Conservation (phyloP, 2,329 filamentous ascomycete genomes). For the Shiraia sp. region DNA sequence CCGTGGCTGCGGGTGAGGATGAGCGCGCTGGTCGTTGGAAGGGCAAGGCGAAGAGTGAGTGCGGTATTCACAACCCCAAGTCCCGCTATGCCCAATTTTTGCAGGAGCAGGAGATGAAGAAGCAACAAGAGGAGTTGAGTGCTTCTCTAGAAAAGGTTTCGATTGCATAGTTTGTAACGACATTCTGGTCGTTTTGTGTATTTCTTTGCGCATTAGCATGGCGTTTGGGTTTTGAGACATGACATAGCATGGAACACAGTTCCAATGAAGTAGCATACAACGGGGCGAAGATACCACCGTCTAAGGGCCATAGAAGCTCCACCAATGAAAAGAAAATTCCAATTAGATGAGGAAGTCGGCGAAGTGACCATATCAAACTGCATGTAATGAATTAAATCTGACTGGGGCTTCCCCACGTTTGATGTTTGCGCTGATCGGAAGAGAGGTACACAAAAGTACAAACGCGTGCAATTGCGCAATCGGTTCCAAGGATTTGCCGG, state of each 20-base stretch:
- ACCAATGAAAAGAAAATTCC: constrained; percentile 5
- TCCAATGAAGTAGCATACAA: constrained; percentile 12
- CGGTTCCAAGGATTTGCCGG: constrained; percentile 39
- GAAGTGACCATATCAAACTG: constrained; percentile 1
- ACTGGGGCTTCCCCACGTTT: constrained; percentile 13
- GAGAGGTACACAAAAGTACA: constrained; percentile 3
- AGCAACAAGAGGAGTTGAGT: constrained; percentile 41
- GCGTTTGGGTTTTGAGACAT: constrained; percentile 38
- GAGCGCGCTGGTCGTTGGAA: constrained; percentile 97
- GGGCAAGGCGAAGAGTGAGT: constrained; percentile 93
- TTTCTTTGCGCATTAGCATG: constrained; percentile 40
- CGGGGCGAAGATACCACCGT: constrained; percentile 30
- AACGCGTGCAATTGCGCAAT: constrained; percentile 46
- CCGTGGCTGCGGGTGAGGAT: constrained; percentile 88
- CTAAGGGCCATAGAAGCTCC: constrained; percentile 14
- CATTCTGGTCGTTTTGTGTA: constrained; percentile 12
- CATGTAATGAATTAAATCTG: constrained; percentile 2
- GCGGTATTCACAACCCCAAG: constrained; percentile 97
- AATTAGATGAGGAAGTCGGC: neutral
- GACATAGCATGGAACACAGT: constrained; percentile 14
- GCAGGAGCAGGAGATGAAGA: constrained; percentile 70
- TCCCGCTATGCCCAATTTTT: constrained; percentile 89
- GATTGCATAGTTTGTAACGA: constrained; percentile 20
- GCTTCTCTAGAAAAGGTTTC: constrained; percentile 36
- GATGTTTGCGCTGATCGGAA: neutral